These are phyloP conservation scores for Auriscalpium microsporum DNA, from an alignment of 768 basidiomycete species.

Conservation along the genomic window DNA sequence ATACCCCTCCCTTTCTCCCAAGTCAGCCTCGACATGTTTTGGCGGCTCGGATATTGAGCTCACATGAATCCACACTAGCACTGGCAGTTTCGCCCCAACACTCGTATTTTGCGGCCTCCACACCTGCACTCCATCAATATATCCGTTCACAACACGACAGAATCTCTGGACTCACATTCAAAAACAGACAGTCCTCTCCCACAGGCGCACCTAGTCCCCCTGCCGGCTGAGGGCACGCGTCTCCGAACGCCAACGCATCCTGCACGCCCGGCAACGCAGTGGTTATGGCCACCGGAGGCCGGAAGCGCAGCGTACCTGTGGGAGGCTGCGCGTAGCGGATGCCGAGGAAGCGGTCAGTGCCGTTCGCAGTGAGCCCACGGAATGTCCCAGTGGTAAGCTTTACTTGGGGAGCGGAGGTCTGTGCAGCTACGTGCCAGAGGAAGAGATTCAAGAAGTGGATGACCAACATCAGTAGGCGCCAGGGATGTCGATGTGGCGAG, in stretches of 20 bases:
- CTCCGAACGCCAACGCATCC: conserved; percentile 41
- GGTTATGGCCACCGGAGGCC: conserved; percentile 39
- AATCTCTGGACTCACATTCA: conserved; percentile 34
- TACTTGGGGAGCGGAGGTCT: conserved; percentile 21
- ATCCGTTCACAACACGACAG: not conserved
- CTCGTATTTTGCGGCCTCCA: conserved; percentile 23
- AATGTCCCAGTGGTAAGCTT: conserved; percentile 36
- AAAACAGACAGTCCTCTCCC: conserved; percentile 45
- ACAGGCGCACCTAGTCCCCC: conserved; percentile 32
- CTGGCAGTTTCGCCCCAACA: conserved; percentile 20
- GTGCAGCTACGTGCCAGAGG: too few species aligned
- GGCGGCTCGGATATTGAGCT: conserved; percentile 1
- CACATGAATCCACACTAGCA: conserved; percentile 29
- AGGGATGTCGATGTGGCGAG: too few species aligned
- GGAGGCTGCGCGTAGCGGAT: conserved; percentile 55
- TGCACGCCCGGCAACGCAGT: conserved; percentile 23
- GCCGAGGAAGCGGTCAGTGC: conserved; percentile 49
- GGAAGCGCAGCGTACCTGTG: conserved; percentile 46
- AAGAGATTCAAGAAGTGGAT: too few species aligned
- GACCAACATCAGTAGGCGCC: too few species aligned
- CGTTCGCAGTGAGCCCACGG: conserved; percentile 36
- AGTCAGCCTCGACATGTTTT: not conserved
- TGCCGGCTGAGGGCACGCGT: conserved; percentile 46
- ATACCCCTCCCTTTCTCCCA: conserved; percentile 38
- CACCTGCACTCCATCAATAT: conserved; percentile 12